Base-by-base conservation (phyloP, 2,329 filamentous ascomycete genomes). In the Volutella citrinella region DNA sequence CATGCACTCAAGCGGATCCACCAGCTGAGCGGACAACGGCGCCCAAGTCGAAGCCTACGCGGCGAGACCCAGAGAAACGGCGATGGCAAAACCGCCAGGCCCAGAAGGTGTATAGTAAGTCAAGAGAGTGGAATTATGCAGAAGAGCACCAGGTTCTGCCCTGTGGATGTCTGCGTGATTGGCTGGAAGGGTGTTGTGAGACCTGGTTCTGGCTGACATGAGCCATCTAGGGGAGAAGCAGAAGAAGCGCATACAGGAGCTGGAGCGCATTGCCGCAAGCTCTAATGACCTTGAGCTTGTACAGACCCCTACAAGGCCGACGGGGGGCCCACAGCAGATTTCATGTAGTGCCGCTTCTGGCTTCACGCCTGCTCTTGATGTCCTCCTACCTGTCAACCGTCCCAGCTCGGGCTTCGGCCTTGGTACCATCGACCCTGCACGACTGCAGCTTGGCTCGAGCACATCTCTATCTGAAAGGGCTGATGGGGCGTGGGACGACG, bases 21-120 rank as follows among this genome's bases (percentile, higher is more conserved):
- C 29, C 20, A 15, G 22, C 16, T 17, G 21, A 13, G 15, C 35
- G 18, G 36, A 24, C 20, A 38, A 32, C 30, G 16, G 14, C 30
- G 21, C 18, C 18, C 7, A 30, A 22, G 5, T 48, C 37, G 36
- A 48, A 42, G 26, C 35, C 30, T 7, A 36, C 39, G 7, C 45
- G 49, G 12, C 49, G 49, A 10, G 48, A 53, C 27, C 50, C 48
- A 4, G 54, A 47, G 24, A 54, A 52, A 21, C 38, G 54, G 29
- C 44, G 51, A 3, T 19, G 47, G 30, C 54, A 56, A 31, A 56
- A 56, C 18, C 54, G 51, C 12, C 33, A 45, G 29, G 52, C 54
- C 5, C 54, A 90, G 63, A 80, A 89, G 48, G 61, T 66, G 6
- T 63, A 57, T 34, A 63, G 69, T 70, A 43, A 56, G 65, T 61